Conservation (phyloP, 2,329 filamentous ascomycete genomes). For the Alternaria sp. region DNA sequence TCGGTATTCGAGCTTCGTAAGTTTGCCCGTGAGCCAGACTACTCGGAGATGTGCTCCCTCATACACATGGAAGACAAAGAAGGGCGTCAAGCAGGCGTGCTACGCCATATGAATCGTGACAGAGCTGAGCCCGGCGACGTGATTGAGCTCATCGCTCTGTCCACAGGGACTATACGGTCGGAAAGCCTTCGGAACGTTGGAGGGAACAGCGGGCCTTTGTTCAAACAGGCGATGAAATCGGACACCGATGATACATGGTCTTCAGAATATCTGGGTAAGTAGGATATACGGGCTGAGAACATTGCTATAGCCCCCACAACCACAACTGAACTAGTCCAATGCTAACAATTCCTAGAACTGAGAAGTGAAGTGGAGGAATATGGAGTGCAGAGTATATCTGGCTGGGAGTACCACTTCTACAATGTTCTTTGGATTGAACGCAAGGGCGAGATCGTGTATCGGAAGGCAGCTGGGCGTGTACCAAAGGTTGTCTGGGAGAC, state of each 20-base stretch:
- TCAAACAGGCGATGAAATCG: neutral
- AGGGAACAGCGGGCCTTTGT: neutral
- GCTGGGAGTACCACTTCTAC: neutral
- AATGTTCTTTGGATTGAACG: neutral
- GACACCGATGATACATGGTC: accelerated
- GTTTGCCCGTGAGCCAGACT: neutral
- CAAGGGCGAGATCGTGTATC: neutral
- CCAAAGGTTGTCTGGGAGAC: neutral
- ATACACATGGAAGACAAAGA: neutral
- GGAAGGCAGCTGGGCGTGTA: neutral
- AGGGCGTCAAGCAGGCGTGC: neutral
- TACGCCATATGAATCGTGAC: neutral
- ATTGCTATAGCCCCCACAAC: no score
- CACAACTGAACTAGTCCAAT: no score
- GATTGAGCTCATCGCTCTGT: neutral
- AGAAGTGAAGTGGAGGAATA: neutral
- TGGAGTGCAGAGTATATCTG: neutral
- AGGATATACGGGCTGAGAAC: no score
- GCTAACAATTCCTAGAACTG: neutral
- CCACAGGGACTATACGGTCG: neutral
- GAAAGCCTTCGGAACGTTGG: neutral
- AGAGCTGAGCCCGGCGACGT: neutral
- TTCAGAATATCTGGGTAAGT: neutral
- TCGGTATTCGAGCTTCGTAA: neutral
- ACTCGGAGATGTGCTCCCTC: neutral